Evolutionary conservation across 345 rosid species (phyloP).

Genomic region (Cardamine occulta): DNA sequence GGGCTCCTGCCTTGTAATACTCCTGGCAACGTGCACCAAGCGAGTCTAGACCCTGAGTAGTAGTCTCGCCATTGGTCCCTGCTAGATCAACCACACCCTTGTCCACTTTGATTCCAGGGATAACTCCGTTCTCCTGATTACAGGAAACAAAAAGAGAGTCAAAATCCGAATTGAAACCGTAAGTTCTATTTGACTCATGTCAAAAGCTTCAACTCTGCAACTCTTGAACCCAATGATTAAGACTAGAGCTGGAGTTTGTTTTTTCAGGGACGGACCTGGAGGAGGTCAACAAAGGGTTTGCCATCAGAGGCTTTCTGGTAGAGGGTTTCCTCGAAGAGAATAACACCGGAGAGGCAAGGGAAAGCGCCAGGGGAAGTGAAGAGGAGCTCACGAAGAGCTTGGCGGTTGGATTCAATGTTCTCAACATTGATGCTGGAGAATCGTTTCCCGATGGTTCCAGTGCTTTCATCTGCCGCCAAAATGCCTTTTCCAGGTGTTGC

Average conservation of each 20-base stretch:
- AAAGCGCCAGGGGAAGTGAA: constrained; percentile 78
- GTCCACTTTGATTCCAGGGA: constrained; percentile 96
- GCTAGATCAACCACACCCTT: constrained; percentile 87
- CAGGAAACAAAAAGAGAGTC: not conserved
- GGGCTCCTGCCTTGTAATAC: constrained; percentile 91
- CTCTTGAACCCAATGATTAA: constrained; percentile 3
- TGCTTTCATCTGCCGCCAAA: constrained; percentile 96
- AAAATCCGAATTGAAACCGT: not conserved
- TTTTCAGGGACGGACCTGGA: constrained; percentile 40
- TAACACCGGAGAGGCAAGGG: constrained; percentile 83
- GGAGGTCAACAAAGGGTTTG: constrained; percentile 81
- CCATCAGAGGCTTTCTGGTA: constrained; percentile 81
- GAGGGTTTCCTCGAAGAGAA: constrained; percentile 94
- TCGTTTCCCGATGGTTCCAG: constrained; percentile 97
- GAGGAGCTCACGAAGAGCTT: constrained; percentile 92
- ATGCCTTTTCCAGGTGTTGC: constrained; percentile 96
- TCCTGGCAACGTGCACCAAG: constrained; percentile 80
- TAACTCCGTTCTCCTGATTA: constrained; percentile 63
- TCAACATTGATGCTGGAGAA: constrained; percentile 87
- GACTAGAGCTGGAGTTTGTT: not conserved
- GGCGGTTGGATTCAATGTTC: constrained; percentile 92
- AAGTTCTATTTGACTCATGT: constrained; percentile 21
- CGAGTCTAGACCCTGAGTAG: constrained; percentile 91
- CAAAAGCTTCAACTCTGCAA: constrained; percentile 20
- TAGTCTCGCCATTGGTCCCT: constrained; percentile 88